phyloP scores from a whole-genome alignment of 2,329 filamentous ascomycete species.

The Cadophora sp. region DNA sequence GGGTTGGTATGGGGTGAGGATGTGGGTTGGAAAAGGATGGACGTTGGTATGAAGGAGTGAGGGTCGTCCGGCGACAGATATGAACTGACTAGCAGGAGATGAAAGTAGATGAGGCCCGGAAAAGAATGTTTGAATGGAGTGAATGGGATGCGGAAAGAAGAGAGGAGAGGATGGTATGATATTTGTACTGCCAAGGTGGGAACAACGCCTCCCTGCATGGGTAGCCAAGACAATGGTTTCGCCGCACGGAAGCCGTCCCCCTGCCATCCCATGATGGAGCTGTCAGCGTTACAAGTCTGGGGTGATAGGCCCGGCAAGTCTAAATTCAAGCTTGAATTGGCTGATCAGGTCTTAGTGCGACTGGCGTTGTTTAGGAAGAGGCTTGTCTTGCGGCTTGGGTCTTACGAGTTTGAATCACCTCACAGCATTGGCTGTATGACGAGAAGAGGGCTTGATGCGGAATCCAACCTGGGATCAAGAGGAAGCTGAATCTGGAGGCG shows the following conservation, averaged over 20 bases:
- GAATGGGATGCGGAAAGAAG: slow-evolving; percentile 24
- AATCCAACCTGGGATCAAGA: neutral
- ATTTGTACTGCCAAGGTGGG: slow-evolving; percentile 35
- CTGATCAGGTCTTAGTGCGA: slow-evolving; percentile 37
- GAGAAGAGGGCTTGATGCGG: neutral
- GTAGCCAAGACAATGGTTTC: slow-evolving; percentile 20
- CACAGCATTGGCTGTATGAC: slow-evolving; percentile 21
- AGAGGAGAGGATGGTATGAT: slow-evolving; percentile 29
- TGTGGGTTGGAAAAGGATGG: slow-evolving; percentile 18
- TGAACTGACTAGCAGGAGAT: slow-evolving; percentile 23
- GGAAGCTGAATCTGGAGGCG: slow-evolving; percentile 11
- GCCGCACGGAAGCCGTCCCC: slow-evolving; percentile 21
- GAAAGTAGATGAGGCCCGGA: slow-evolving; percentile 26
- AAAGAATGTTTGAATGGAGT: slow-evolving; percentile 34
- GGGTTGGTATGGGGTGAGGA: no score
- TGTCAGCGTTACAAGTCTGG: slow-evolving; percentile 30
- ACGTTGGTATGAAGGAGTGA: slow-evolving; percentile 26
- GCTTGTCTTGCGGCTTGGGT: slow-evolving; percentile 19
- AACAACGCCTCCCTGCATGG: slow-evolving; percentile 2
- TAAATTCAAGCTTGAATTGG: slow-evolving; percentile 28
- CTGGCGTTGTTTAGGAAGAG: slow-evolving; percentile 28
- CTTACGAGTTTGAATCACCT: slow-evolving; percentile 9
- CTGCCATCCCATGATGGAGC: slow-evolving; percentile 27
- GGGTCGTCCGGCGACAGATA: slow-evolving; percentile 44
- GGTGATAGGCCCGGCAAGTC: slow-evolving; percentile 12